A percentile compares a stretch with the other conserved stretches of the same genome.
phyloP scores from a whole-genome alignment of 352 stramenopile genomes.

The Globisporangium recalcitrans region DNA sequence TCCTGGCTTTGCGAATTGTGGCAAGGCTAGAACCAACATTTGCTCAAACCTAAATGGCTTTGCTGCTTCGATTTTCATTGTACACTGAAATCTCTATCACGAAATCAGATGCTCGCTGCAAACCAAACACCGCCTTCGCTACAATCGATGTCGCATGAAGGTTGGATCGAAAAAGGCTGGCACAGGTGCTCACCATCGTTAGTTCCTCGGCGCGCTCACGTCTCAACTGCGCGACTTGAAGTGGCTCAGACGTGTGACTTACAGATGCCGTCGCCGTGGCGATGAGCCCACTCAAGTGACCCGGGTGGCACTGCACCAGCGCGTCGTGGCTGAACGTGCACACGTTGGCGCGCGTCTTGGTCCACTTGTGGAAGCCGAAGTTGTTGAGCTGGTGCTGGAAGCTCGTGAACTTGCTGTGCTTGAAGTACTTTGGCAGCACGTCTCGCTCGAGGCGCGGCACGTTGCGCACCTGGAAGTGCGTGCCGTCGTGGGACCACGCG shows the following conservation, averaged over 20 bases:
- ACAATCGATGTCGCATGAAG: too few species aligned
- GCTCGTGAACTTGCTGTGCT: conserved; percentile 90
- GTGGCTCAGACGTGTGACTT: not conserved
- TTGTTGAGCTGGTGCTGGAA: conserved; percentile 94
- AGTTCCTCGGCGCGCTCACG: too few species aligned
- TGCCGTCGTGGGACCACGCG: conserved; percentile 59
- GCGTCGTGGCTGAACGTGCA: conserved; percentile 76
- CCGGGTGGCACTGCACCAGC: conserved; percentile 51
- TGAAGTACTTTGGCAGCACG: conserved; percentile 92
- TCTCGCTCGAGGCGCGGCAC: conserved; percentile 53
- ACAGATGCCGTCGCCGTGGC: not conserved
- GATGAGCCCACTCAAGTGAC: not conserved
- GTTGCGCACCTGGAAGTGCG: conserved; percentile 68
- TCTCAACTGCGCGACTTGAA: too few species aligned
- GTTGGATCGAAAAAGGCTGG: too few species aligned
- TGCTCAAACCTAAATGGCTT: too few species aligned
- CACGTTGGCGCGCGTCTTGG: conserved; percentile 75
- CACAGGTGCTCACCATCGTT: too few species aligned
- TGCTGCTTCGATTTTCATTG: too few species aligned
- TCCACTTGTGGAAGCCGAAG: conserved; percentile 91
- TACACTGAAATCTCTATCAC: too few species aligned
- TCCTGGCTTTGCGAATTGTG: not conserved
- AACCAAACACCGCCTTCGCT: too few species aligned
- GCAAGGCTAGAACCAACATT: too few species aligned
- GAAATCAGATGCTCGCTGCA: too few species aligned